These are phyloP conservation scores for Cladosporium phlei DNA, from an alignment of 2,329 filamentous ascomycete genomes.

Conservation along the genomic window DNA sequence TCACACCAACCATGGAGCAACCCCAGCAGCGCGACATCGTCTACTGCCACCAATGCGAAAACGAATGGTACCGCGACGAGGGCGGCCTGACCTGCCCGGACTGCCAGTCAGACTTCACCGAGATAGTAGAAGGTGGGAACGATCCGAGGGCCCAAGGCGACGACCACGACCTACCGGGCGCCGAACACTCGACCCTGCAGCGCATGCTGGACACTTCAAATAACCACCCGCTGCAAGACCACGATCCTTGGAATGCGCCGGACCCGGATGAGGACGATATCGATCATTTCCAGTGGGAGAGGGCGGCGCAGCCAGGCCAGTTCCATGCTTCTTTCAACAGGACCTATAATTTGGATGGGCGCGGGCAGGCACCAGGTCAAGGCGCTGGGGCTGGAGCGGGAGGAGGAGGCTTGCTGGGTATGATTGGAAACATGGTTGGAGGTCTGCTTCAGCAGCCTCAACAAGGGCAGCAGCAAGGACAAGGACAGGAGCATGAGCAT, in stretches of 20 bases:
- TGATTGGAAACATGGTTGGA: constrained; percentile 20
- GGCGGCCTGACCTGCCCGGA: constrained; percentile 66
- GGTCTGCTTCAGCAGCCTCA: constrained; percentile 15
- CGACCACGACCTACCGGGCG: constrained; percentile 25
- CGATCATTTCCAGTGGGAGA: constrained; percentile 29
- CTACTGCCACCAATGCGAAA: constrained; percentile 75
- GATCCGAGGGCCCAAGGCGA: constrained; percentile 8
- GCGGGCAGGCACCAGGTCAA: constrained; percentile 19
- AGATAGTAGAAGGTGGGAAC: constrained; percentile 55
- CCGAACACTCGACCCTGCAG: constrained; percentile 10
- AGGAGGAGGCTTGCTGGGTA: constrained; percentile 39
- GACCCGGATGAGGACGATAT: constrained; percentile 47
- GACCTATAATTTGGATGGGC: constrained; percentile 30
- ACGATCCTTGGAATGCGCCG: constrained; percentile 47
- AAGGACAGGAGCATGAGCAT: constrained; percentile 8
- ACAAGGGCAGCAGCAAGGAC: constrained; percentile 16
- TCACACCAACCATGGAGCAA: constrained; percentile 1
- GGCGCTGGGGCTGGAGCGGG: constrained; percentile 22
- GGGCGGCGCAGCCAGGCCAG: constrained; percentile 24
- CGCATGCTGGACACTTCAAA: too few species aligned
- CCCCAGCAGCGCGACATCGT: constrained; percentile 57
- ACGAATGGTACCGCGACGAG: constrained; percentile 75
- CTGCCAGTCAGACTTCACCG: constrained; percentile 74
- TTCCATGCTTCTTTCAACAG: constrained; percentile 36
- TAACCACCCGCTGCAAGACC: constrained; percentile 36